Evolutionary conservation across 2,329 filamentous ascomycete genomes (phyloP).

Genomic region (Xylariomycetidae sp.): DNA sequence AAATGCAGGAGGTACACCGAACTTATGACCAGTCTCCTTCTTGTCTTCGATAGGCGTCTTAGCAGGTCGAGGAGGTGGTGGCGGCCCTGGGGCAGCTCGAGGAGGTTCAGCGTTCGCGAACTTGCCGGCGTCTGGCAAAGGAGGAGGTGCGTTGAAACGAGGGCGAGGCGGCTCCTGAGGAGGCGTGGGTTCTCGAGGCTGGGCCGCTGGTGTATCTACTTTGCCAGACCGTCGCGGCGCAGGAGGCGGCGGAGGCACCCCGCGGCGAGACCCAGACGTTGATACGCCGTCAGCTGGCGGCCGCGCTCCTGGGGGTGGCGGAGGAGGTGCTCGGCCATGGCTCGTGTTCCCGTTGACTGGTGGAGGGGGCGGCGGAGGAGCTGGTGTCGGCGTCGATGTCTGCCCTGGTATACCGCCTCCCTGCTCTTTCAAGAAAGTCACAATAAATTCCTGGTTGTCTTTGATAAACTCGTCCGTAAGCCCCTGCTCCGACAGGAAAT

Average conservation of each 20-base stretch:
- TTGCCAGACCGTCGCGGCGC: conserved; percentile 55
- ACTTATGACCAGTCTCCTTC: conserved; percentile 47
- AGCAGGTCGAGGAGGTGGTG: conserved; percentile 61
- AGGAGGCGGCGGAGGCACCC: conserved; percentile 48
- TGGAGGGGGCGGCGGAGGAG: conserved; percentile 33
- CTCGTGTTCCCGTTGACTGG: conserved; percentile 29
- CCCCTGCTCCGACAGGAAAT: conserved; percentile 56
- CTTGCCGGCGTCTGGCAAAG: conserved; percentile 84
- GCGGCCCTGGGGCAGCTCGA: conserved; percentile 46
- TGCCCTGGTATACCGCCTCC: conserved; percentile 33
- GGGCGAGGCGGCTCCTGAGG: conserved; percentile 62
- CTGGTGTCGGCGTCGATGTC: conserved; percentile 32
- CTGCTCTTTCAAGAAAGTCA: conserved; percentile 58
- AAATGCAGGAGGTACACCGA: conserved; percentile 77
- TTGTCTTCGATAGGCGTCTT: conserved; percentile 67
- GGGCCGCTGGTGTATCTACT: conserved; percentile 33
- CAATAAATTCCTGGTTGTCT: conserved; percentile 63
- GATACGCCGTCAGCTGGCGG: conserved; percentile 26
- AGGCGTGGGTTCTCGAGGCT: conserved; percentile 47
- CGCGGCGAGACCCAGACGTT: conserved; percentile 34
- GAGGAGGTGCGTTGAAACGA: conserved; percentile 79
- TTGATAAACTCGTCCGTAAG: conserved; percentile 61
- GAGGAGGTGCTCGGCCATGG: conserved; percentile 35
- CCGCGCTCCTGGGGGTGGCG: conserved; percentile 27
- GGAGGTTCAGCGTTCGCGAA: conserved; percentile 56